Conservation (phyloP, 805 yeast species). For the Ogataea wickerhamii region DNA sequence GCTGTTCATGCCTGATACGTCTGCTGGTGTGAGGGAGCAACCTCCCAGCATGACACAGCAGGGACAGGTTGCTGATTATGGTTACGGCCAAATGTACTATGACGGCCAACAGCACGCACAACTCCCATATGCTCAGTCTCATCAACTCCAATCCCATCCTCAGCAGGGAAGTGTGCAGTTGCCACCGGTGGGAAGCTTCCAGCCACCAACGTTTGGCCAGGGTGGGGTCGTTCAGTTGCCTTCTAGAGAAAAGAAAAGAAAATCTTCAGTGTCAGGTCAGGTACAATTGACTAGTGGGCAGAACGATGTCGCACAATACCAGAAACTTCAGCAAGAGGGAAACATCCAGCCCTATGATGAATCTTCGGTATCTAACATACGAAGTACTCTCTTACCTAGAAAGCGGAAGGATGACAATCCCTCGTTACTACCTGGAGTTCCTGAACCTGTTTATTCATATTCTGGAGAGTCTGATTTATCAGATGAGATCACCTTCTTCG, state of each 20-base stretch:
- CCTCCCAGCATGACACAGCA: constrained; percentile 23
- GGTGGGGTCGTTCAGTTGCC: constrained; percentile 18
- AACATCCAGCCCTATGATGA: constrained; percentile 36
- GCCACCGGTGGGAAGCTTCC: constrained; percentile 88
- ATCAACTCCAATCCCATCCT: constrained; percentile 10
- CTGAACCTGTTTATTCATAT: constrained; percentile 71
- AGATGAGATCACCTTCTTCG: constrained; percentile 89
- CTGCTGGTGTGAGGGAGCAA: constrained; percentile 29
- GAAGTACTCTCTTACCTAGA: constrained; percentile 30
- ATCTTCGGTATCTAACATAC: constrained; percentile 46
- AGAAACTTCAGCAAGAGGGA: constrained; percentile 7
- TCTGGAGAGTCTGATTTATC: constrained; percentile 57
- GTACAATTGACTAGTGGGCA: constrained; percentile 19
- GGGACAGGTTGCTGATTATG: constrained; percentile 20
- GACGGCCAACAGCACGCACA: constrained; percentile 14
- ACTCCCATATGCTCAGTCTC: constrained; percentile 16
- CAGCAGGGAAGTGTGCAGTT: constrained; percentile 46
- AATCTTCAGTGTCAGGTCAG: constrained; percentile 16
- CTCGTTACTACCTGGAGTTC: constrained; percentile 77
- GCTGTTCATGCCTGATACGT: constrained; percentile 86
- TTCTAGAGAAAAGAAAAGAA: constrained; percentile 28
- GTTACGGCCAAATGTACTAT: constrained; percentile 17
- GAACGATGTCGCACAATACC: constrained; percentile 20
- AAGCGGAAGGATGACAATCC: constrained; percentile 44
- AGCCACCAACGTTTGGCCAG: constrained; percentile 51